These are phyloP conservation scores for Beta corolliflora DNA, from an alignment of 179 eudicot species.

Conservation along the genomic window DNA sequence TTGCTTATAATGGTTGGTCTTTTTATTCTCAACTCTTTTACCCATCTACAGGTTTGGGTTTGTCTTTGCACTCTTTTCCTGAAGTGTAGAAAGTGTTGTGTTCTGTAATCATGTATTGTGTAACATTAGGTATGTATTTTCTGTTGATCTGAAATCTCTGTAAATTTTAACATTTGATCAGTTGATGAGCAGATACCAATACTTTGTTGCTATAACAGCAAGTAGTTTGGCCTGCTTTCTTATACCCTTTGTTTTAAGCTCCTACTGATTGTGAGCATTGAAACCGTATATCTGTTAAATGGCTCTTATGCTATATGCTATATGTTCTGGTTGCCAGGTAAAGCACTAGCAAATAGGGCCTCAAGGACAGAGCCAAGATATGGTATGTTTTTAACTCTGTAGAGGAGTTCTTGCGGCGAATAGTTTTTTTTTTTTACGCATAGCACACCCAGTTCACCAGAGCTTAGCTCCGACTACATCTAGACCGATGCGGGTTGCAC, in stretches of 20 bases:
- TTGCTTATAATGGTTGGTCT: background rate
- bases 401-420: too few relatives aligned
- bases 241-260: background rate
- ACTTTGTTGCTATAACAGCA: background rate
- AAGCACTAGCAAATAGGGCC: too few relatives aligned
- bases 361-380: too few relatives aligned
- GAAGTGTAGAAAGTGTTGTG: constrained; percentile 18
- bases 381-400: too few relatives aligned
- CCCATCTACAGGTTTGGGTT: background rate
- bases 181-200: background rate
- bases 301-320: too few relatives aligned
- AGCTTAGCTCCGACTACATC: too few relatives aligned
- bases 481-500: too few relatives aligned
- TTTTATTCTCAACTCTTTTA: background rate
- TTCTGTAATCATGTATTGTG: constrained; percentile 18
- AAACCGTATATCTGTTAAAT: too few relatives aligned
- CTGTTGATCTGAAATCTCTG: constrained; percentile 4
- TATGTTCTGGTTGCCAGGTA: too few relatives aligned
- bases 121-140: constrained; percentile 3
- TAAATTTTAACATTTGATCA: constrained; percentile 1
- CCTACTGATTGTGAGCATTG: too few relatives aligned
- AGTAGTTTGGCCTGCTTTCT: background rate
- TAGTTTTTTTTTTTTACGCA: too few relatives aligned
- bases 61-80: background rate
- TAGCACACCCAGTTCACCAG: too few relatives aligned